Evolutionary conservation across 2,329 filamentous ascomycete species (phyloP), one percentile per base, ranked within the genome.

Genomic region (Talaromyces sp.): DNA sequence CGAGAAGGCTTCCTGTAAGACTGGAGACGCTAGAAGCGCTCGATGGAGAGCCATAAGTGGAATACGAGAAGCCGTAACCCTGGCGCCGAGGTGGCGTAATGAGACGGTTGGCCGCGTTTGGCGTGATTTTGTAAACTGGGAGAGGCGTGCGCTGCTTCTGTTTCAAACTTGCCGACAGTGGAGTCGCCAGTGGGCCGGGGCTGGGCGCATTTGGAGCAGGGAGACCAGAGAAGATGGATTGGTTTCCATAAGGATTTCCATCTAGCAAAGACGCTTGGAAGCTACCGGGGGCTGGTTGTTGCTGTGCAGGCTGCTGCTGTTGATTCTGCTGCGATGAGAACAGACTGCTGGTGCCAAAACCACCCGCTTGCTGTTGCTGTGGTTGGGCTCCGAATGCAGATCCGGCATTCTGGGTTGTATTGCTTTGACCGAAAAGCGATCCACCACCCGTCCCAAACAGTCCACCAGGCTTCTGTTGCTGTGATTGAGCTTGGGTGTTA

Each of bases 11-110:
- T 69, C 85, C 85, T 26, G 85, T 84, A 56, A 89, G 77, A 41
- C 85, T 86, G 5, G 90, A 89, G 7, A 89, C 89, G 72, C 88
- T 91, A 50, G 84, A 80, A 41, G 80, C 82, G 70, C 88, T 82
- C 4, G 88, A 86, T 6, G 93, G 92, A 1, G 89, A 92, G 51
- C 91, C 91, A 68, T 96, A 96, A 2, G 88, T 92, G 65, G 92
- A 96, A 76, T 97, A 97, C 1, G 89, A 92, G 73, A 97, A 96
- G 2, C 93, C 93, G 70, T 91, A 97, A 5, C 91, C 91, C 59
- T 77, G 78, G 59, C 89, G 85, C 77, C 91, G 93, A 67, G 92
- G 90, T 0, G 92, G 92, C 0, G 92, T 96, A 31, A 87, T 84
- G 60, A 92, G 87, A 54, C 92, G 88, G 24, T 89, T 88, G 9